phyloP scores from a whole-genome alignment of 2,329 filamentous ascomycete genomes.

The Aspergillaceae sp. region DNA sequence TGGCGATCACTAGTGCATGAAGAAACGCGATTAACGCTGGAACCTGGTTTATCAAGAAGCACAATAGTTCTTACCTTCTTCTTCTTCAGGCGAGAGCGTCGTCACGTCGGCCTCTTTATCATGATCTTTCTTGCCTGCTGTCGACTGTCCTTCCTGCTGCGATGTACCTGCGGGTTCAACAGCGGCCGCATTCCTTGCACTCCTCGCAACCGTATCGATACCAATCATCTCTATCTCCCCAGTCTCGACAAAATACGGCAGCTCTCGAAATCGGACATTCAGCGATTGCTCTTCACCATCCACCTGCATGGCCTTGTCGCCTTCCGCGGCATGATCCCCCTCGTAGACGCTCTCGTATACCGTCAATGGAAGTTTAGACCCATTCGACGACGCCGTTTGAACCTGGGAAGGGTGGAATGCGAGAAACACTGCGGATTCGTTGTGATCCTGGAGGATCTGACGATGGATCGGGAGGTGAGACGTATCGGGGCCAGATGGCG shows the following conservation, averaged over 20 bases:
- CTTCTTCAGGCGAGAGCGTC: slow-evolving; percentile 51
- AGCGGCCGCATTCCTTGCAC: slow-evolving; percentile 69
- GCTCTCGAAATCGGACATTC: slow-evolving; percentile 67
- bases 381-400: slow-evolving; percentile 46
- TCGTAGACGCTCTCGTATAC: slow-evolving; percentile 83
- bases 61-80: slow-evolving; percentile 46
- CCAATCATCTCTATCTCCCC: slow-evolving; percentile 97
- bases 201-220: slow-evolving; percentile 83
- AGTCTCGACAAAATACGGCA: slow-evolving; percentile 83
- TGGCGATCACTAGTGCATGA: slow-evolving; percentile 45
- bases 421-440: slow-evolving; percentile 80
- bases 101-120: slow-evolving; percentile 18
- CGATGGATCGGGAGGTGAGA: slow-evolving; percentile 65
- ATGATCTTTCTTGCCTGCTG: slow-evolving; percentile 14
- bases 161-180: slow-evolving; percentile 26
- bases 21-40: neutral
- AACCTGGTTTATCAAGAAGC: slow-evolving; percentile 19
- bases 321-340: slow-evolving; percentile 52
- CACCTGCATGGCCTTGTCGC: slow-evolving; percentile 60
- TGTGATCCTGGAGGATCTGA: slow-evolving; percentile 64
- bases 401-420: slow-evolving; percentile 67
- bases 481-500: slow-evolving; percentile 60
- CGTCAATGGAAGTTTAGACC: slow-evolving; percentile 77
- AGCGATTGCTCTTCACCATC: slow-evolving; percentile 53
- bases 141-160: slow-evolving; percentile 8